phyloP scores from a whole-genome alignment of 768 basidiomycete genomes.

The Hygrophorus pudorinus region DNA sequence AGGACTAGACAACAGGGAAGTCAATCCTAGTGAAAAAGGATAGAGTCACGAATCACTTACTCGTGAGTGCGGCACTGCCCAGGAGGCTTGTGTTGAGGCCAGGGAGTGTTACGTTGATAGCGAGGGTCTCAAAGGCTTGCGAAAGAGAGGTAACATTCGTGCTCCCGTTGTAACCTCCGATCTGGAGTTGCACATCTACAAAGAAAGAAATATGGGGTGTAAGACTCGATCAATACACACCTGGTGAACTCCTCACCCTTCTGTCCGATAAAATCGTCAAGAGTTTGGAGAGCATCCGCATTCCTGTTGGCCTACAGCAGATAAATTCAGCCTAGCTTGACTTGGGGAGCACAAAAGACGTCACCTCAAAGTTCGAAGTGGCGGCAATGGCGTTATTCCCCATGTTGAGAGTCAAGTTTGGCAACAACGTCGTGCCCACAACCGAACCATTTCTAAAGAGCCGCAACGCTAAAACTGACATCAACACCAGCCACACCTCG shows the following conservation, averaged over 20 bases:
- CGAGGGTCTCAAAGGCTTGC: slow-evolving; percentile 51
- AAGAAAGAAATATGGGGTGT: background rate
- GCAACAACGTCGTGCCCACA: slow-evolving; percentile 53
- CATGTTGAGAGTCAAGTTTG: slow-evolving; percentile 45
- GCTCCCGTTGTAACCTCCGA: slow-evolving; percentile 50
- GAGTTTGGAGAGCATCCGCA: slow-evolving; percentile 48
- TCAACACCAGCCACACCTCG: background rate
- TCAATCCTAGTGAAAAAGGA: background rate
- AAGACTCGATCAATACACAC: background rate
- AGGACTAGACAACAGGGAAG: slow-evolving; percentile 46
- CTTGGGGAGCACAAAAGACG: background rate
- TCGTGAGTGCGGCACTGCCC: slow-evolving; percentile 42
- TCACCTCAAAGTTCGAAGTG: slow-evolving; percentile 40
- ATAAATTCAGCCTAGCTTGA: slow-evolving; percentile 5
- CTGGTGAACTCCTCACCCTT: slow-evolving; percentile 27
- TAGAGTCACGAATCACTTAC: slow-evolving; percentile 17
- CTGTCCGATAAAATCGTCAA: slow-evolving; percentile 58
- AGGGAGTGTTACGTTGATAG: slow-evolving; percentile 47
- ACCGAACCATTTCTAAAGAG: slow-evolving; percentile 38
- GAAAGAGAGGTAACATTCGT: slow-evolving; percentile 48
- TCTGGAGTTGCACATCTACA: slow-evolving; percentile 45
- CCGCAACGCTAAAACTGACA: slow-evolving; percentile 36
- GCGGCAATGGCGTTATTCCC: slow-evolving; percentile 51
- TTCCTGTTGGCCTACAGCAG: slow-evolving; percentile 44
- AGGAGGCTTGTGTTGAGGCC: slow-evolving; percentile 50